These are phyloP conservation scores for Colletotrichum sp. DNA, from an alignment of 2,329 filamentous ascomycete species.

Conservation along the genomic window DNA sequence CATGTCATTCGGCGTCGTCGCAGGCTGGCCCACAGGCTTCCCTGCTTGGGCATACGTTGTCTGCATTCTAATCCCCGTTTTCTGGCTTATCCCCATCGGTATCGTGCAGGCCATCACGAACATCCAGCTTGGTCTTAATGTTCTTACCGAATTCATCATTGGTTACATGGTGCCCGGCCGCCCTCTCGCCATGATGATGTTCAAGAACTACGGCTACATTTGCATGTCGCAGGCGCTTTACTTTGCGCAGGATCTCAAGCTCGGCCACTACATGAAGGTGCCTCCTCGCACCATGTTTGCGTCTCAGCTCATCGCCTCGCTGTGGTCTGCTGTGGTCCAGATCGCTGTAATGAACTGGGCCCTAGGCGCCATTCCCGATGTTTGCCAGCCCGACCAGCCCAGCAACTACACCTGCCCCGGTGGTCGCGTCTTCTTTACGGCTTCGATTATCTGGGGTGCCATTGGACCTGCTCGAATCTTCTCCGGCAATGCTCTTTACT, in stretches of 20 bases:
- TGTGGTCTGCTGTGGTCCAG: conserved; percentile 68
- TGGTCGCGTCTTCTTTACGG: conserved; percentile 67
- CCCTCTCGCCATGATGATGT: conserved; percentile 78
- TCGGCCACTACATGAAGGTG: conserved; percentile 72
- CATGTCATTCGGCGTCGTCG: conserved; percentile 59
- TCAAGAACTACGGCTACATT: conserved; percentile 76
- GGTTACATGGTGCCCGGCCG: conserved; percentile 76
- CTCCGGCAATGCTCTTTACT: conserved; percentile 65
- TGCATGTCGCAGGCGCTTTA: conserved; percentile 70
- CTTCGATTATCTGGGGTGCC: conserved; percentile 74
- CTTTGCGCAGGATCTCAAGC: conserved; percentile 70
- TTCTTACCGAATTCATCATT: conserved; percentile 75
- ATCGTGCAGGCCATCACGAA: conserved; percentile 67
- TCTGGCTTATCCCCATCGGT: conserved; percentile 66
- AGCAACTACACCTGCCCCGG: conserved; percentile 62
- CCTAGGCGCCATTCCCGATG: conserved; percentile 62
- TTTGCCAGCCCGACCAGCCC: conserved; percentile 61
- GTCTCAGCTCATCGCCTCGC: conserved; percentile 62
- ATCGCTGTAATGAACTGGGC: conserved; percentile 72
- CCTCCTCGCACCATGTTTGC: conserved; percentile 67
- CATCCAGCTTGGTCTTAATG: conserved; percentile 70
- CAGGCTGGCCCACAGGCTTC: conserved; percentile 61
- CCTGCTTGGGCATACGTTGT: conserved; percentile 64
- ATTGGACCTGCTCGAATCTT: conserved; percentile 77
- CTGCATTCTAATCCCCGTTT: conserved; percentile 59